phyloP scores from a whole-genome alignment of 768 basidiomycete genomes.

The Russula emetica region DNA sequence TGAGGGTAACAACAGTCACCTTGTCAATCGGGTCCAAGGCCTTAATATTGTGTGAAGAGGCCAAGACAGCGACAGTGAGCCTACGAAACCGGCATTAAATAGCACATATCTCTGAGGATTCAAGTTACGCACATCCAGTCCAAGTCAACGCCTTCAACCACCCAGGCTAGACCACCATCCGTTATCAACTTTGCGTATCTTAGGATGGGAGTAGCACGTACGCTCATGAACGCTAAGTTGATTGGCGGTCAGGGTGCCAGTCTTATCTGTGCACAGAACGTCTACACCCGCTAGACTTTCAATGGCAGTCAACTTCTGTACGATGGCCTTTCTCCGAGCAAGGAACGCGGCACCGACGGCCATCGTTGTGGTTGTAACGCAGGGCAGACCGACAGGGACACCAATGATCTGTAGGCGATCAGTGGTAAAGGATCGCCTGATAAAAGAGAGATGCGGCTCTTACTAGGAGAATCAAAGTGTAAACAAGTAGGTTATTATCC shows the following conservation, averaged over 20 bases:
- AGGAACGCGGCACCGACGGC: slow-evolving; percentile 46
- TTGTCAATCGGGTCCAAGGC: slow-evolving; percentile 47
- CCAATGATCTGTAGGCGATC: slow-evolving; percentile 37
- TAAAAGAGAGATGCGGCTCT: neutral
- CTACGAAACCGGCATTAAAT: slow-evolving; percentile 16
- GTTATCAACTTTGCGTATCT: neutral
- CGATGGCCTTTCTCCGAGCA: slow-evolving; percentile 43
- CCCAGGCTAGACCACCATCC: slow-evolving; percentile 22
- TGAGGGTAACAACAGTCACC: slow-evolving; percentile 43
- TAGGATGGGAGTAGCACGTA: slow-evolving; percentile 12
- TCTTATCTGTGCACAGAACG: slow-evolving; percentile 44
- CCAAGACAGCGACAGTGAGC: slow-evolving; percentile 42
- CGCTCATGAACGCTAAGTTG: slow-evolving; percentile 45
- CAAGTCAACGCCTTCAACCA: slow-evolving; percentile 32
- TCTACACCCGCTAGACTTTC: slow-evolving; percentile 49
- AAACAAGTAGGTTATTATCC: slow-evolving; percentile 46
- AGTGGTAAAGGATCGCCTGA: neutral
- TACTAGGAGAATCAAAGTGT: slow-evolving; percentile 41
- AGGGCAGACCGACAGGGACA: slow-evolving; percentile 47
- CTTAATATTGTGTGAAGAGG: slow-evolving; percentile 46
- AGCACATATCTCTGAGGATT: slow-evolving; percentile 4
- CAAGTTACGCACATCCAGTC: slow-evolving; percentile 32
- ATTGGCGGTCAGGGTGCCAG: slow-evolving; percentile 47
- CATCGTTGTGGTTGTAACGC: slow-evolving; percentile 41
- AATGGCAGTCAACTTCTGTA: slow-evolving; percentile 48